Evolutionary conservation across 768 basidiomycete species (phyloP), one percentile per base, ranked within the genome.

Genomic region (Rhizopogon vulgaris): DNA sequence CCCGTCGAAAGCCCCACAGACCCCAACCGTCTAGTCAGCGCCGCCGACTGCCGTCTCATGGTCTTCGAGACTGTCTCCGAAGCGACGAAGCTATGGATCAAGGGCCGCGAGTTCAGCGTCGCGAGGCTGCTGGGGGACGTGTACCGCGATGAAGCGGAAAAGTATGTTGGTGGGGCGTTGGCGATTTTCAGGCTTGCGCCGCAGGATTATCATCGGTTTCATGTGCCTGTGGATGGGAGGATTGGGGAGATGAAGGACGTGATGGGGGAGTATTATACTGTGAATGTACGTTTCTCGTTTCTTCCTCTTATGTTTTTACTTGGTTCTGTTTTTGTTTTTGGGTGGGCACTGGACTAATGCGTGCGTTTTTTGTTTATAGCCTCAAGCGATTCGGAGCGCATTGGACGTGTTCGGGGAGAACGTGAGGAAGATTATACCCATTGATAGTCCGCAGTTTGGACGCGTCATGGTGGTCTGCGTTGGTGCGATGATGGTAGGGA

Each of bases 1-100:
- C 93, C 90, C 0, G 69, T 87, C 28, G 84, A 88, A 36, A 66
- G 70, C 8, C 87, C 84, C 0, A 78, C 86, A 1, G 82, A 99
- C 64, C 85, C 90, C 0, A 78, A 74, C 43, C 82, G 85, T 7
- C 74, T 95, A 11, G 90, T 97, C 52, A 87, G 85, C 52, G 84
- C 82, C n/a, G 96, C 94, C 1, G 95, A 99, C 72, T 97, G 90
- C 63, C 86, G 95, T n/a, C 78, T 96, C 54, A 94, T 97, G 86
- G 82, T 86, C 1, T 99, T 98, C 67, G 85, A 90, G 66, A 86
- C 83, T 0, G 85, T 96, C 7, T 73, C 70, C 43, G 89, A 91
- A 51, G 95, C 95, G 1, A 96, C 93, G 2, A 74, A 77, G 22
- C 71, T 99, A 0, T 99, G 95, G 95, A 95, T 98, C 71, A 97